Evolutionary conservation across 768 basidiomycete species (phyloP).

Genomic region (Phylloporus rhodoxanthus): DNA sequence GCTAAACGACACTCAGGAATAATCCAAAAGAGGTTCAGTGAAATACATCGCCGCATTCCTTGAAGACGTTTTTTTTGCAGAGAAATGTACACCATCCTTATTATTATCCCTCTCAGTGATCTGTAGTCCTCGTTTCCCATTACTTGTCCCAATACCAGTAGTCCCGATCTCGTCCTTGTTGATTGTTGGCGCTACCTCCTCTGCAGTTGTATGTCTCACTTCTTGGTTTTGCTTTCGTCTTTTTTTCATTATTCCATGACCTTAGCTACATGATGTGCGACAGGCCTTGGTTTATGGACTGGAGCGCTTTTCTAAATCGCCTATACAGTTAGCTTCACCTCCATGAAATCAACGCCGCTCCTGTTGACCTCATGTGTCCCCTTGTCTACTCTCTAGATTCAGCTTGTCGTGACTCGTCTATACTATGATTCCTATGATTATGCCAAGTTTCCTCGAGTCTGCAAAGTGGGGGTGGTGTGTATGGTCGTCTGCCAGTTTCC

Average conservation of each 20-base stretch:
- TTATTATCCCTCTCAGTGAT: conserved; percentile 30
- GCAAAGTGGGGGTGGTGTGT: too few species aligned
- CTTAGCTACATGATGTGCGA: conserved; percentile 8
- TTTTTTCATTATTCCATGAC: conserved; percentile 10
- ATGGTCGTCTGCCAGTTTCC: too few species aligned
- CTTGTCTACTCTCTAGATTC: conserved; percentile 19
- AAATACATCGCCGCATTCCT: conserved; percentile 12
- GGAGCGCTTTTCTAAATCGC: conserved; percentile 7
- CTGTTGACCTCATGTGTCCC: conserved; percentile 5
- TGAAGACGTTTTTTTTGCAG: conserved; percentile 19
- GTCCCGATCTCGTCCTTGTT: conserved; percentile 2
- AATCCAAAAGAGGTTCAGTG: conserved; percentile 10
- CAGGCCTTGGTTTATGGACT: conserved; percentile 13
- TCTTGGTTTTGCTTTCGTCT: conserved; percentile 26
- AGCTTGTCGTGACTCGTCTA: not conserved
- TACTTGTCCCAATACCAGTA: conserved; percentile 15
- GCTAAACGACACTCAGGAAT: conserved; percentile 14
- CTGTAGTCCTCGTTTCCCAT: conserved; percentile 19
- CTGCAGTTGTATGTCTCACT: conserved; percentile 17
- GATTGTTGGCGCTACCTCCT: conserved; percentile 14
- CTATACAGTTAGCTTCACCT: not conserved
- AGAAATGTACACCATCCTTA: conserved; percentile 31
- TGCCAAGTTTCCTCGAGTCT: not conserved
- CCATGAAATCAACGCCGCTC: not conserved
- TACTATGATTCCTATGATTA: not conserved